A percentile compares a stretch with the other conserved stretches of the same genome.
phyloP scores from a whole-genome alignment of 2,329 filamentous ascomycete genomes.

The Fusarium sacchari region DNA sequence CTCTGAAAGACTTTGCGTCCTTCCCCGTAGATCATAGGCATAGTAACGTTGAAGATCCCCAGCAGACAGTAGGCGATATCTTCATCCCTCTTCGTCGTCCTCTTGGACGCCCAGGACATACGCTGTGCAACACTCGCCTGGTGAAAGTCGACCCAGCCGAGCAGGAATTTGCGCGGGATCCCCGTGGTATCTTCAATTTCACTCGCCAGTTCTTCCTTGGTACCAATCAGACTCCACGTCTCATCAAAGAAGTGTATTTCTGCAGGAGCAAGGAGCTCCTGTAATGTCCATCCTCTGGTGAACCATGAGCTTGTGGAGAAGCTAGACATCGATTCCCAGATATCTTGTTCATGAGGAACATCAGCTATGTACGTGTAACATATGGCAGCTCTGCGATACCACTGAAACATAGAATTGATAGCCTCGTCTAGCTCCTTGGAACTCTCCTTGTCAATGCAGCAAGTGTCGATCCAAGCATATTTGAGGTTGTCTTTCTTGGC shows the following conservation, averaged over 20 bases:
- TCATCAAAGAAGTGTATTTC: not conserved
- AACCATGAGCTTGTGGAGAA: constrained; percentile 9
- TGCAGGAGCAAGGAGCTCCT: not conserved
- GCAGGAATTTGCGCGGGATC: not conserved
- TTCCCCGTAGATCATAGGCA: constrained; percentile 10
- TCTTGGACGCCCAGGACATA: constrained; percentile 6
- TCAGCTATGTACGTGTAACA: constrained; percentile 3
- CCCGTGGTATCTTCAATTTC: not conserved
- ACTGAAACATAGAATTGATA: constrained; percentile 9
- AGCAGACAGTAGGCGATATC: constrained; percentile 7
- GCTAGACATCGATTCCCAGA: not conserved
- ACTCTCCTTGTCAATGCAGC: constrained; percentile 8
- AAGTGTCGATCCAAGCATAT: constrained; percentile 10
- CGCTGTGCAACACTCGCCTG: constrained; percentile 4
- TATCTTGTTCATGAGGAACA: not conserved
- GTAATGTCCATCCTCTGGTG: constrained; percentile 3
- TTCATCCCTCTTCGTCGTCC: constrained; percentile 1
- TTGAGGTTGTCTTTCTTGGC: not conserved
- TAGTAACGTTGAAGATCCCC: not conserved
- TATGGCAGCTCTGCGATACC: not conserved
- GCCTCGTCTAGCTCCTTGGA: constrained; percentile 4
- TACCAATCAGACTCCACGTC: not conserved
- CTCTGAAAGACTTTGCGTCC: not conserved
- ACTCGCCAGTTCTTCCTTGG: not conserved
- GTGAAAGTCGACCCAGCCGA: not conserved